Evolutionary conservation across 768 basidiomycete genomes (phyloP).

Genomic region (Tylopilus plumbeoviolaceoides): DNA sequence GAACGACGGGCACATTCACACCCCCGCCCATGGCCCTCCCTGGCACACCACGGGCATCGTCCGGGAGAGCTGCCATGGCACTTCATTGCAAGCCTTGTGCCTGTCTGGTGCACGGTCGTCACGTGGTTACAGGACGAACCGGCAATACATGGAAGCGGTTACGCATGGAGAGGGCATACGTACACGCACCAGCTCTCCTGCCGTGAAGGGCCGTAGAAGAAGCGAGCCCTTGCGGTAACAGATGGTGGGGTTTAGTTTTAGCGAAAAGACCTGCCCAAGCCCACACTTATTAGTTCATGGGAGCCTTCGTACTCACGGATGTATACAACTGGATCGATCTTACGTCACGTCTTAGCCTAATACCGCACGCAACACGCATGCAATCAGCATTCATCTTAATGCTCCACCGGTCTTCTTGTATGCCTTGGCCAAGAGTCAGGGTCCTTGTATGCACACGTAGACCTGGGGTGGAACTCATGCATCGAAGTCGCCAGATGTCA

Average conservation of each 20-base stretch:
- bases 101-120: too few relatives aligned
- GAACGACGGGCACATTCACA: neutral
- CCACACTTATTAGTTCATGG: neutral
- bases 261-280: neutral
- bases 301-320: too few relatives aligned
- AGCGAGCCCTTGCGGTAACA: neutral
- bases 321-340: neutral
- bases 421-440: too few relatives aligned
- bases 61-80: too few relatives aligned
- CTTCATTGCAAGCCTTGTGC: too few relatives aligned
- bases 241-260: neutral
- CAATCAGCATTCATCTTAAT: neutral
- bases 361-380: neutral
- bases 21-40: too few relatives aligned
- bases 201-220: neutral
- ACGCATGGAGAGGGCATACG: neutral
- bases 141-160: too few relatives aligned
- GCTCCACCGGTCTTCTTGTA: too few relatives aligned
- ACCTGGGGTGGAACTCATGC: neutral
- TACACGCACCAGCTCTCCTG: neutral
- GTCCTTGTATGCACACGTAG: neutral
- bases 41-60: neutral
- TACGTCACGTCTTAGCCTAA: neutral
- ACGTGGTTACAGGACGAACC: too few relatives aligned
- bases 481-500: neutral